These are phyloP conservation scores for Curvularia sp. DNA, from an alignment of 2,329 filamentous ascomycete species.

Conservation along the genomic window DNA sequence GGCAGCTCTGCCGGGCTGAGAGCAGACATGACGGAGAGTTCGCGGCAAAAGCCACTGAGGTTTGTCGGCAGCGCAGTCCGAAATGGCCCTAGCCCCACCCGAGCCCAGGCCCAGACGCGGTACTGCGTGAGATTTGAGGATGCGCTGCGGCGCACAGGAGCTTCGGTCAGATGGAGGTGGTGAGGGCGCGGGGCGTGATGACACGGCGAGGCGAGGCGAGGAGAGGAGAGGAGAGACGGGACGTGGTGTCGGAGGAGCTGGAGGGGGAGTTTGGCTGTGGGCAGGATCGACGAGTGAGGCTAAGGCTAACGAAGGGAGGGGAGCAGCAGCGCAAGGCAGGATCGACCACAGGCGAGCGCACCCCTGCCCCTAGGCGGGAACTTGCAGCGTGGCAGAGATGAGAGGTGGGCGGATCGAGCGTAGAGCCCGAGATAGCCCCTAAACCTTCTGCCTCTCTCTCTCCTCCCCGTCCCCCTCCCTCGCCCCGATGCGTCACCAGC, in stretches of 20 bases:
- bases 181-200: too few species aligned
- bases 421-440: constrained; percentile 43
- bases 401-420: constrained; percentile 37
- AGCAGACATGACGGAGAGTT: constrained; percentile 22
- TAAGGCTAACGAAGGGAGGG: constrained; percentile 21
- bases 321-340: constrained; percentile 21
- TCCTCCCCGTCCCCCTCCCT: background rate
- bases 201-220: background rate
- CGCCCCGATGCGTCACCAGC: constrained; percentile 2
- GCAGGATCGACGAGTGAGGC: constrained; percentile 48
- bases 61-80: constrained; percentile 34
- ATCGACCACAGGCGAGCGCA: constrained; percentile 21
- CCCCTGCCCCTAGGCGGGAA: constrained; percentile 31
- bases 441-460: constrained; percentile 18
- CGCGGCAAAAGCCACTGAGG: constrained; percentile 35
- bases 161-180: too few species aligned
- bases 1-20: constrained; percentile 23
- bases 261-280: constrained; percentile 15
- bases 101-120: constrained; percentile 5
- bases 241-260: too few species aligned
- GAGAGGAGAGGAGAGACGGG: background rate
- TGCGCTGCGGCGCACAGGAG: background rate
- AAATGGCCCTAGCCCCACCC: constrained; percentile 16
- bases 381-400: constrained; percentile 39
- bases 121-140: constrained; percentile 15